Conservation (phyloP, 2,329 filamentous ascomycete genomes). For the Aspergillus intermedius region DNA sequence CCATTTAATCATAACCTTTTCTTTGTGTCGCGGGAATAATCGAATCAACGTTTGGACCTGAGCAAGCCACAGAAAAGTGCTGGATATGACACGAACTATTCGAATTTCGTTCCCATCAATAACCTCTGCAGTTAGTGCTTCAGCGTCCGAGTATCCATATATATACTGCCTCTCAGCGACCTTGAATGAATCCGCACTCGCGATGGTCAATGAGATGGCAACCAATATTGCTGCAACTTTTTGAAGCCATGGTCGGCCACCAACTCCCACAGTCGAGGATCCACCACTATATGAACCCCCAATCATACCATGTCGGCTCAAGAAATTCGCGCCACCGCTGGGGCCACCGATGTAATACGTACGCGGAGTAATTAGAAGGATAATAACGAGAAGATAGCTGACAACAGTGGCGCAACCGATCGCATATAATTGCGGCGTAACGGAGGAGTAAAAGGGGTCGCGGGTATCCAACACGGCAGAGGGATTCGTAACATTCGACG, state of each 20-base stretch:
- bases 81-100: conserved; percentile 84
- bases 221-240: conserved; percentile 61
- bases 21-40: conserved; percentile 89
- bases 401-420: conserved; percentile 86
- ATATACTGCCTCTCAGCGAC: conserved; percentile 78
- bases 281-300: conserved; percentile 63
- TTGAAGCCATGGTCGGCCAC: conserved; percentile 88
- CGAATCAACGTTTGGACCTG: conserved; percentile 96
- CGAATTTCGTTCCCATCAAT: conserved; percentile 80
- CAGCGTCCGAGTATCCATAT: conserved; percentile 71
- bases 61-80: conserved; percentile 94
- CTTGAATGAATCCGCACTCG: conserved; percentile 82
- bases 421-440: conserved; percentile 87
- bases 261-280: conserved; percentile 71
- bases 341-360: conserved; percentile 80
- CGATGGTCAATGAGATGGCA: conserved; percentile 82
- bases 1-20: conserved; percentile 99
- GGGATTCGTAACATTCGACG: conserved; percentile 27
- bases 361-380: conserved; percentile 89
- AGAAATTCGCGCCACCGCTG: conserved; percentile 60
- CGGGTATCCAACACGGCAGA: conserved; percentile 59
- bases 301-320: conserved; percentile 77
- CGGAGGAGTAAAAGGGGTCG: conserved; percentile 90
- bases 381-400: conserved; percentile 85
- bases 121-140: conserved; percentile 67